phyloP scores from a whole-genome alignment of 805 yeast genomes.

The Blastobotrys chiropterorum region DNA sequence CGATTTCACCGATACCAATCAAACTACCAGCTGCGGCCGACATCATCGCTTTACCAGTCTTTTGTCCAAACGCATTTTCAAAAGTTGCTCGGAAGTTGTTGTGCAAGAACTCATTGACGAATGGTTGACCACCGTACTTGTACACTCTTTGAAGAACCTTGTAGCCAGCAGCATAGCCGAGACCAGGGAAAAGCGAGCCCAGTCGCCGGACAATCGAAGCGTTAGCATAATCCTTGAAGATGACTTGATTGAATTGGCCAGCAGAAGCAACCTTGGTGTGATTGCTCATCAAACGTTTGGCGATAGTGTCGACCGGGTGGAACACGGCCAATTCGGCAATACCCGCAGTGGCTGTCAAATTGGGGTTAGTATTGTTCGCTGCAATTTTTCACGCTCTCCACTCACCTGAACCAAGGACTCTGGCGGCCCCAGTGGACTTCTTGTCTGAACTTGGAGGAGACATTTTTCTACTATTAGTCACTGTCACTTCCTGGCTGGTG shows the following conservation, averaged over 20 bases:
- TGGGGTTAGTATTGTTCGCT: not conserved
- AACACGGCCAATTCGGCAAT: slow-evolving; percentile 93
- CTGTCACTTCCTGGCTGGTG: not conserved
- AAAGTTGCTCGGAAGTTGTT: slow-evolving; percentile 63
- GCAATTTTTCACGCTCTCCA: not conserved
- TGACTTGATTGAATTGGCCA: slow-evolving; percentile 72
- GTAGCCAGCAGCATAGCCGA: slow-evolving; percentile 97
- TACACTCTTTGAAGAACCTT: slow-evolving; percentile 94
- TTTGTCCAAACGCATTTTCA: slow-evolving; percentile 77
- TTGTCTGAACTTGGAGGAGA: slow-evolving; percentile 40
- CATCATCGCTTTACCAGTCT: slow-evolving; percentile 94
- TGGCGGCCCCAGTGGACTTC: slow-evolving; percentile 82
- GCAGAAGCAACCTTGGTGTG: slow-evolving; percentile 63
- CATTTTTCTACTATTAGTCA: slow-evolving; percentile 9
- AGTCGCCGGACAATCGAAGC: slow-evolving; percentile 66
- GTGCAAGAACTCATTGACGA: slow-evolving; percentile 87
- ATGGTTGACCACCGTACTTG: slow-evolving; percentile 99
- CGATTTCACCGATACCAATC: slow-evolving; percentile 97
- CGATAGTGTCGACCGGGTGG: slow-evolving; percentile 96
- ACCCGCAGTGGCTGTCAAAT: slow-evolving; percentile 87
- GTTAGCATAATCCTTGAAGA: slow-evolving; percentile 75
- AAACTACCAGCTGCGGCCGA: slow-evolving; percentile 97
- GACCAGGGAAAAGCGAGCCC: slow-evolving; percentile 89
- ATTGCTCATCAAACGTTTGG: slow-evolving; percentile 92
- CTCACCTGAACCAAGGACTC: slow-evolving; percentile 77